These are phyloP conservation scores for Leccinum disarticulatum DNA, from an alignment of 768 basidiomycete genomes.

Conservation along the genomic window DNA sequence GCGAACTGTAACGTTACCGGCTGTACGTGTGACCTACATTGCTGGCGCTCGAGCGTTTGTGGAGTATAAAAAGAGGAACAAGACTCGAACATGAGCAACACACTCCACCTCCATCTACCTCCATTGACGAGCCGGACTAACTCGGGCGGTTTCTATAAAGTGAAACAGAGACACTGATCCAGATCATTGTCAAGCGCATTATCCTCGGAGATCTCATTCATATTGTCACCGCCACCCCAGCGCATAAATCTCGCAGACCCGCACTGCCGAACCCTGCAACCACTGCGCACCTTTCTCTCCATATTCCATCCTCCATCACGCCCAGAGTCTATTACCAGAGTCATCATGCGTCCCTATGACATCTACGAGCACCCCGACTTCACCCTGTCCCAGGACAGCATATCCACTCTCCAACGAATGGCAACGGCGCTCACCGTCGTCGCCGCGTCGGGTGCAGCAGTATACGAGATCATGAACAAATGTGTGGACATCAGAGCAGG, in stretches of 20 bases:
- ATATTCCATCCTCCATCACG: background rate
- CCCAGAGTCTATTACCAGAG: background rate
- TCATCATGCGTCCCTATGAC: conserved; percentile 33
- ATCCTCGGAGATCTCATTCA: conserved; percentile 11
- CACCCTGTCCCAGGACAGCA: conserved; percentile 25
- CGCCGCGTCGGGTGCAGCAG: conserved; percentile 34
- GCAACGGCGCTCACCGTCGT: conserved; percentile 30
- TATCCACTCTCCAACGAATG: conserved; percentile 25
- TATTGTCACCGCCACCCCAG: background rate
- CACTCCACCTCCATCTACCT: background rate
- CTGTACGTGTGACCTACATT: background rate
- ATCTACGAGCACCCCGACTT: conserved; percentile 36
- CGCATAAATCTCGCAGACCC: conserved; percentile 6
- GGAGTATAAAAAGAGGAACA: background rate
- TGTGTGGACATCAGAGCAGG: conserved; percentile 14
- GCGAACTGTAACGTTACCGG: background rate
- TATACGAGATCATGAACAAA: conserved; percentile 28
- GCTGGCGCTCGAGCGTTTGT: background rate
- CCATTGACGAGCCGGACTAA: background rate
- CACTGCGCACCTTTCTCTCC: background rate
- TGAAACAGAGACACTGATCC: conserved; percentile 10
- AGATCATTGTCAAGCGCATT: conserved; percentile 2
- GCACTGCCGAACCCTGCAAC: background rate
- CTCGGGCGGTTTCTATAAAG: background rate
- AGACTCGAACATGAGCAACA: no score